A percentile compares a stretch with the other conserved stretches of the same genome.
Evolutionary conservation across 2,329 filamentous ascomycete species (phyloP).

Genomic region (Nemania bipapillata): DNA sequence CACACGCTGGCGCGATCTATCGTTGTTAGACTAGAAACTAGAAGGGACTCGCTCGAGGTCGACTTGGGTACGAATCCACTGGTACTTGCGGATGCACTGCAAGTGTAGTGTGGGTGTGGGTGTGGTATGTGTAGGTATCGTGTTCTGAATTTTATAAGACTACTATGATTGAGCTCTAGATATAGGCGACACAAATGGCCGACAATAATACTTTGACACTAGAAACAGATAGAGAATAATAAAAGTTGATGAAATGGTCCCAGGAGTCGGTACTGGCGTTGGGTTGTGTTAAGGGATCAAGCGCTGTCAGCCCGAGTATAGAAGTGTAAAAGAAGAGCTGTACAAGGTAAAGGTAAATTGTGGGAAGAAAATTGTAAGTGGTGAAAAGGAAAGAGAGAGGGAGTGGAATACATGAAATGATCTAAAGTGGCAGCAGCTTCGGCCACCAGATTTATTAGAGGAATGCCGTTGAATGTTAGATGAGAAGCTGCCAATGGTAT

Average conservation of each 20-base stretch:
- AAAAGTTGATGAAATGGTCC: background rate
- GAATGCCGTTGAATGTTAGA: constrained; percentile 4
- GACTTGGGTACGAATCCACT: background rate
- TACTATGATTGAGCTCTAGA: background rate
- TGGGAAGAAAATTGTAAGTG: constrained; percentile 7
- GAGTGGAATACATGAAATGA: constrained; percentile 5
- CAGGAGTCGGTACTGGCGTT: background rate
- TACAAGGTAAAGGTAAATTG: background rate
- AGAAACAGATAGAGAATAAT: background rate
- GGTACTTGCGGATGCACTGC: background rate
- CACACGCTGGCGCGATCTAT: constrained; percentile 29
- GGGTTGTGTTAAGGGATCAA: constrained; percentile 14
- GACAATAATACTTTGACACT: constrained; percentile 7
- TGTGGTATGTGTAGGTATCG: too few relatives aligned
- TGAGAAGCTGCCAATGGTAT: constrained; percentile 5
- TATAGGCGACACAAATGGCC: constrained; percentile 2
- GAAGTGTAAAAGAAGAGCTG: background rate
- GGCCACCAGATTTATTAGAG: constrained; percentile 5
- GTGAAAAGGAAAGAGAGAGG: background rate
- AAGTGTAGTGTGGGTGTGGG: background rate
- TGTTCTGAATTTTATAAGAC: background rate
- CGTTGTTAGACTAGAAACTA: constrained; percentile 24
- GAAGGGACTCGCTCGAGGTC: constrained; percentile 9
- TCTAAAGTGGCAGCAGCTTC: background rate
- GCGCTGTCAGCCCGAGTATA: background rate